Evolutionary conservation across 23 red algal genomes (phyloP).

Genomic region (Gracilaria gracilis): DNA sequence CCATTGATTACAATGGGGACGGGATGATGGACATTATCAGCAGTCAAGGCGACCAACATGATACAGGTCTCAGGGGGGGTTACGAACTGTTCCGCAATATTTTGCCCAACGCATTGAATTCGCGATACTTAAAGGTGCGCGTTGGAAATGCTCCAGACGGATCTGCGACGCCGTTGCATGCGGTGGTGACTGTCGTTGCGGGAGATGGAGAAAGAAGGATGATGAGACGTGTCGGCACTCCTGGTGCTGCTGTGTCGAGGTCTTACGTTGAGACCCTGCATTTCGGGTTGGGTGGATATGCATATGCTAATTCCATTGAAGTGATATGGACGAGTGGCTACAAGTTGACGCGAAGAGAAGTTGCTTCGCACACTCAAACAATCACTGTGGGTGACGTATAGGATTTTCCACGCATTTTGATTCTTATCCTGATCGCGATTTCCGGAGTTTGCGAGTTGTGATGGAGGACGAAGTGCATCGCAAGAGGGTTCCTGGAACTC

Average conservation of each 20-base stretch:
- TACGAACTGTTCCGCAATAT: slow-evolving; percentile 34
- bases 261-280: slow-evolving; percentile 55
- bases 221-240: slow-evolving; percentile 41
- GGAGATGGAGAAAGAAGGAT: slow-evolving; percentile 12
- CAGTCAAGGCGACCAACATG: slow-evolving; percentile 41
- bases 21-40: slow-evolving; percentile 63
- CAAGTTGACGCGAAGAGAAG: neutral
- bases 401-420: too few relatives aligned
- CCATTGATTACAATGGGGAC: slow-evolving; percentile 65
- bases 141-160: slow-evolving; percentile 51
- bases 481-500: too few relatives aligned
- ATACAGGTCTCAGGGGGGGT: neutral
- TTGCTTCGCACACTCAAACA: neutral
- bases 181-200: slow-evolving; percentile 30
- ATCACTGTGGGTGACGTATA: too few relatives aligned
- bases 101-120: neutral
- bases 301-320: neutral
- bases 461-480: too few relatives aligned
- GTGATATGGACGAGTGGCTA: neutral
- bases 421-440: too few relatives aligned
- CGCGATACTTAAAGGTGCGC: slow-evolving; percentile 36
- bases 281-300: slow-evolving; percentile 46
- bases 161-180: slow-evolving; percentile 53
- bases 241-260: slow-evolving; percentile 18
- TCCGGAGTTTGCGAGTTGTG: too few relatives aligned